Evolutionary conservation across 768 basidiomycete genomes (phyloP).

Genomic region (Boletellus emodensis): DNA sequence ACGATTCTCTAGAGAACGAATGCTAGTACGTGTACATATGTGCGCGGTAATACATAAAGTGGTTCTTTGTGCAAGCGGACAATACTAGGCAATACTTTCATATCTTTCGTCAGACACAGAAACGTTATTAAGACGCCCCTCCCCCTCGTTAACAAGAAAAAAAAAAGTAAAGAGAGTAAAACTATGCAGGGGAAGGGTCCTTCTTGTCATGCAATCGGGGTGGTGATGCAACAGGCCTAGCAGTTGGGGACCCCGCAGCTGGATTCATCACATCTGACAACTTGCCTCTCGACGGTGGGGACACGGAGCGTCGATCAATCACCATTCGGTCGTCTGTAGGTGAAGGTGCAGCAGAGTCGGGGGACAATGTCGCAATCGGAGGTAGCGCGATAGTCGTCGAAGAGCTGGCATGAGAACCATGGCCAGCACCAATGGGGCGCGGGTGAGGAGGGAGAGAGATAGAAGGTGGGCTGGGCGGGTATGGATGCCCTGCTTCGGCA

Average conservation of each 20-base stretch:
- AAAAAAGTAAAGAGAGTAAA: neutral
- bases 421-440: constrained; percentile 58
- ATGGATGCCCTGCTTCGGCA: constrained; percentile 27
- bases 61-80: constrained; percentile 14
- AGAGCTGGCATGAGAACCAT: constrained; percentile 36
- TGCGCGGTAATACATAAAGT: constrained; percentile 26
- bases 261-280: constrained; percentile 49
- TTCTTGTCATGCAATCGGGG: constrained; percentile 37
- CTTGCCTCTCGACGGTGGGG: constrained; percentile 52
- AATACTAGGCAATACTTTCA: constrained; percentile 16
- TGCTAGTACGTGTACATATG: constrained; percentile 29
- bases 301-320: constrained; percentile 39
- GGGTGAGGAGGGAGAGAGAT: constrained; percentile 72
- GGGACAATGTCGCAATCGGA: constrained; percentile 66
- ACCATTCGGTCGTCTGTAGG: constrained; percentile 40
- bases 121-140: neutral
- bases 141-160: constrained; percentile 13
- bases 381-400: constrained; percentile 53
- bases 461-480: constrained; percentile 48
- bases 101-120: constrained; percentile 17
- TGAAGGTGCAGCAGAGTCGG: constrained; percentile 53
- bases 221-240: constrained; percentile 55
- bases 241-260: constrained; percentile 46
- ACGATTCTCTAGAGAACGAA: constrained; percentile 9
- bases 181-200: constrained; percentile 26